A percentile compares a stretch with the other conserved stretches of the same genome.
These are phyloP conservation scores for Micractinium conductrix DNA, from an alignment of 139 green algal genomes.

Conservation along the genomic window DNA sequence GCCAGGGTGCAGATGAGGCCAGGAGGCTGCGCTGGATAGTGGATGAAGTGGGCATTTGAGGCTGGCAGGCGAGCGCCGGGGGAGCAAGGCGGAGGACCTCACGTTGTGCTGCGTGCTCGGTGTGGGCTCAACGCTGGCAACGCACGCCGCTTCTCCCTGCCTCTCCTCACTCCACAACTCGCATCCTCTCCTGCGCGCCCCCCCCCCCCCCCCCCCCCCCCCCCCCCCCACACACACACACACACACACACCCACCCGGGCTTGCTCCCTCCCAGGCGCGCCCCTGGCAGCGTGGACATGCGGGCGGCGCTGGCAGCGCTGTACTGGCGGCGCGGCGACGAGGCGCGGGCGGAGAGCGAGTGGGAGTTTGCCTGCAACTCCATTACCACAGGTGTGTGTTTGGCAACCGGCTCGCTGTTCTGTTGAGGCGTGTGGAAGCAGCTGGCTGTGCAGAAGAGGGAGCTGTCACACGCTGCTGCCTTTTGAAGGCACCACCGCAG, in stretches of 20 bases:
- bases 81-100: too few relatives aligned
- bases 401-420: too few relatives aligned
- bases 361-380: conserved; percentile 83
- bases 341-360: conserved; percentile 64
- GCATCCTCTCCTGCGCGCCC: background rate
- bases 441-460: too few relatives aligned
- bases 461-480: too few relatives aligned
- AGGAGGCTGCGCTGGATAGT: background rate
- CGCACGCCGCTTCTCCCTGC: background rate
- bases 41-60: background rate
- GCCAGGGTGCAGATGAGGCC: background rate
- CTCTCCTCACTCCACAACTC: background rate
- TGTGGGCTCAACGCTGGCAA: too few relatives aligned
- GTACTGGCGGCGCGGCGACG: conserved; percentile 69
- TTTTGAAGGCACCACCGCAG: too few relatives aligned
- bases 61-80: background rate
- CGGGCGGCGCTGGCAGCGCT: conserved; percentile 81
- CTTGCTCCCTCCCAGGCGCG: conserved; percentile 53
- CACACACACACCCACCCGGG: background rate
- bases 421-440: too few relatives aligned
- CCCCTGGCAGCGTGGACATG: conserved; percentile 84
- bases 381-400: conserved; percentile 77
- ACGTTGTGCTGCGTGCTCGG: too few relatives aligned
- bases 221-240: background rate
- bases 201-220: background rate